These are phyloP conservation scores for Talaromyces sp. DNA, from an alignment of 2,329 filamentous ascomycete species.

Conservation along the genomic window DNA sequence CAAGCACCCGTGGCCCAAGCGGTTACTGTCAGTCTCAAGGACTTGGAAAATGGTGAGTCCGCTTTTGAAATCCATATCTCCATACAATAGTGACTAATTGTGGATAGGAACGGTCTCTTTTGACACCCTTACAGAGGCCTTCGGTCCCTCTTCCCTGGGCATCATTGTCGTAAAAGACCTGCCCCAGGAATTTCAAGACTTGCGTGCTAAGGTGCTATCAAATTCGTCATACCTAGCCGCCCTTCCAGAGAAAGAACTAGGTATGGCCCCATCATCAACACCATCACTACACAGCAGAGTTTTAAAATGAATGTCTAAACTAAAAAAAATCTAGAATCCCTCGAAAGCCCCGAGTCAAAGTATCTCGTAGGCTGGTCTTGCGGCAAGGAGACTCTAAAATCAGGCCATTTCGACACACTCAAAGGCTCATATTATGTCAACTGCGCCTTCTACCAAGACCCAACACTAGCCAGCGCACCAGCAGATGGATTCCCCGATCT, in stretches of 20 bases:
- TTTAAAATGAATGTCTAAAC: not conserved
- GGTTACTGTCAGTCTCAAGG: constrained; percentile 53
- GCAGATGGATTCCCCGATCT: constrained; percentile 56
- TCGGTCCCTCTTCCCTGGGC: constrained; percentile 86
- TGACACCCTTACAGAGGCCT: constrained; percentile 63
- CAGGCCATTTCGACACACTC: constrained; percentile 63
- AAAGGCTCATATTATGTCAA: constrained; percentile 69
- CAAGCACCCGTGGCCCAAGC: constrained; percentile 37
- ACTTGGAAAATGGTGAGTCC: constrained; percentile 50
- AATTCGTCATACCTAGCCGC: constrained; percentile 89
- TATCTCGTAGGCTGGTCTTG: constrained; percentile 67
- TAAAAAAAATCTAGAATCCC: constrained; percentile 34
- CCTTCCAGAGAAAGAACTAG: constrained; percentile 70
- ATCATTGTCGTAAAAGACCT: constrained; percentile 93
- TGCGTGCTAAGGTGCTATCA: constrained; percentile 75
- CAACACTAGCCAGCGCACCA: constrained; percentile 40
- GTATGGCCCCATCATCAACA: constrained; percentile 50
- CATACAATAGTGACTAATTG: constrained; percentile 7
- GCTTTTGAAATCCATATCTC: not conserved
- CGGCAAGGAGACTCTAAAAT: constrained; percentile 65
- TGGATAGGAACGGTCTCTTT: constrained; percentile 44
- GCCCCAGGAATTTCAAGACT: constrained; percentile 68
- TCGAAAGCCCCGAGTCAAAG: constrained; percentile 52
- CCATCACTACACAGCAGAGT: constrained; percentile 33
- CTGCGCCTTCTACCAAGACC: constrained; percentile 56